A percentile compares a stretch with the other conserved stretches of the same genome.
These are phyloP conservation scores for Senna siamea DNA, from an alignment of 306 rosid genomes.

Conservation along the genomic window DNA sequence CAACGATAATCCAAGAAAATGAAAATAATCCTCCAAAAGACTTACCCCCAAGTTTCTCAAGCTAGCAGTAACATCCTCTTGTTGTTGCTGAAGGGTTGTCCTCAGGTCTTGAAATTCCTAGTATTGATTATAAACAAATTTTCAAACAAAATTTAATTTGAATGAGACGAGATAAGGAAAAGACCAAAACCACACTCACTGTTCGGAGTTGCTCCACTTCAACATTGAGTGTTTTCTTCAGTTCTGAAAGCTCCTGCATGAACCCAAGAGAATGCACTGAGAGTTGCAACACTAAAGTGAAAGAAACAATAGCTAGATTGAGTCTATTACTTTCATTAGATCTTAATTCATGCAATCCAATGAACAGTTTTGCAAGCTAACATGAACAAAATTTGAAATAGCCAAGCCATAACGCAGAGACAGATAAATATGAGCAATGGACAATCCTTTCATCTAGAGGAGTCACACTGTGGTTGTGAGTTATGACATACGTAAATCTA, in stretches of 20 bases:
- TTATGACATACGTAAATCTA: neutral
- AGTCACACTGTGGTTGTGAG: neutral
- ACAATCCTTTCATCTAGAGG: neutral
- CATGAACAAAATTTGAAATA: neutral
- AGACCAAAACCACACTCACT: slow-evolving; percentile 56
- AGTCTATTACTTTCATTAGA: neutral
- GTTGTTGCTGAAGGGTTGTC: slow-evolving; percentile 93
- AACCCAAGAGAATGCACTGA: slow-evolving; percentile 30
- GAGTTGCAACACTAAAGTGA: slow-evolving; percentile 31
- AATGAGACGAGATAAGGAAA: slow-evolving; percentile 18
- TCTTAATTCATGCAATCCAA: neutral
- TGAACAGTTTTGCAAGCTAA: neutral
- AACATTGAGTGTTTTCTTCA: slow-evolving; percentile 87
- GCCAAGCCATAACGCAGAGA: neutral
- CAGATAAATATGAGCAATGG: neutral
- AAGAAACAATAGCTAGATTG: slow-evolving; percentile 1
- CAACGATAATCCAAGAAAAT: neutral
- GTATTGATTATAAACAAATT: slow-evolving; percentile 23
- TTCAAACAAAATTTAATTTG: slow-evolving; percentile 4
- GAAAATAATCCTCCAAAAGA: slow-evolving; percentile 28
- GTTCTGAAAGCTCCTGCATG: slow-evolving; percentile 85
- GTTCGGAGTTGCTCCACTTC: slow-evolving; percentile 91
- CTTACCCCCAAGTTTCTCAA: slow-evolving; percentile 79
- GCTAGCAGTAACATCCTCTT: slow-evolving; percentile 90
- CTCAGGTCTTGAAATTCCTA: slow-evolving; percentile 94